These are phyloP conservation scores for Priceomyces melissophilus DNA, from an alignment of 805 yeast genomes.

Conservation along the genomic window DNA sequence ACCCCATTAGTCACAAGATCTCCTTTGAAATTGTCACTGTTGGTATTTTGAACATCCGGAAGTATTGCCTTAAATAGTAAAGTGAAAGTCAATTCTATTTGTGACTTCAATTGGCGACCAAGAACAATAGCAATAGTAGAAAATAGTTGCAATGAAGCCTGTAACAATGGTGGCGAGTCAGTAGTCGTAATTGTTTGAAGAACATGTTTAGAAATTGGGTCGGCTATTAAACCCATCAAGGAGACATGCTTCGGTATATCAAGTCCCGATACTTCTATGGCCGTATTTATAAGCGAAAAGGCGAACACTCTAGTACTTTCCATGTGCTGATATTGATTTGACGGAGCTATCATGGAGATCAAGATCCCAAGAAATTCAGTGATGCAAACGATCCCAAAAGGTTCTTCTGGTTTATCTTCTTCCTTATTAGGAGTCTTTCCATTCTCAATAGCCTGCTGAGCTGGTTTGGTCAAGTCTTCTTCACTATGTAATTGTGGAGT, in stretches of 20 bases:
- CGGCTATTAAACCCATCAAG: constrained; percentile 65
- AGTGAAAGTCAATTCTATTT: constrained; percentile 69
- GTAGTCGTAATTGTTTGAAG: constrained; percentile 72
- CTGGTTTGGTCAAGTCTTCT: constrained; percentile 1
- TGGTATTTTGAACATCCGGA: constrained; percentile 24
- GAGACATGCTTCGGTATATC: constrained; percentile 57
- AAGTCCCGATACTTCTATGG: constrained; percentile 78
- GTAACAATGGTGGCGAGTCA: constrained; percentile 70
- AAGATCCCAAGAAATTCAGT: constrained; percentile 74
- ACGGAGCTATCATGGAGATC: constrained; percentile 76
- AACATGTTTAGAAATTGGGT: constrained; percentile 80
- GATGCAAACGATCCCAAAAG: constrained; percentile 73
- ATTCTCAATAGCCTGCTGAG: constrained; percentile 1
- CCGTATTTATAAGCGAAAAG: constrained; percentile 66
- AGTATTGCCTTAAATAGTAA: constrained; percentile 59
- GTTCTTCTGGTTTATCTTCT: constrained; percentile 23
- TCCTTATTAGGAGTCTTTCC: constrained; percentile 1
- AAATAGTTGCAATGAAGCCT: constrained; percentile 72
- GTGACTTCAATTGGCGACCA: constrained; percentile 66
- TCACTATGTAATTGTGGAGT: background rate
- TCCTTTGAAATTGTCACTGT: constrained; percentile 21
- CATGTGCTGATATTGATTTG: constrained; percentile 78
- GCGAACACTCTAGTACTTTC: constrained; percentile 86
- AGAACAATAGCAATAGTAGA: constrained; percentile 67
- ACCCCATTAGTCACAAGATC: constrained; percentile 19